phyloP scores from a whole-genome alignment of 345 rosid species.

The Abelmoschus esculentus region DNA sequence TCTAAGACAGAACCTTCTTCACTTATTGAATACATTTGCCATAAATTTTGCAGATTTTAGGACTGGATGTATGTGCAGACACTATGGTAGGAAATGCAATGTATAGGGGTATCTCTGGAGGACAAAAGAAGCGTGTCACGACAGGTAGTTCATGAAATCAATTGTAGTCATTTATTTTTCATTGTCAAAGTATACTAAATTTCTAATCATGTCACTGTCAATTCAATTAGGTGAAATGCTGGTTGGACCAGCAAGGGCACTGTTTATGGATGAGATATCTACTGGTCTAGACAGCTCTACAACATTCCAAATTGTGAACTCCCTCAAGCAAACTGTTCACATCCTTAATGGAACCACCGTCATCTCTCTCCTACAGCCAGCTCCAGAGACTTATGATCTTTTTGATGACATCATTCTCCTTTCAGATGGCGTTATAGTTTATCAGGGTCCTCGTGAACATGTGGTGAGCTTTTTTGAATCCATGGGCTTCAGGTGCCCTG shows the following conservation, averaged over 20 bases:
- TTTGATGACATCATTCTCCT: conserved; percentile 69
- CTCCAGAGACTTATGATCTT: conserved; percentile 68
- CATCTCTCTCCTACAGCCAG: conserved; percentile 78
- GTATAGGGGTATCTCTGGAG: conserved; percentile 79
- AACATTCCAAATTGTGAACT: conserved; percentile 68
- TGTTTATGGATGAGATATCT: conserved; percentile 71
- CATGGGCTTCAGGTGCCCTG: conserved; percentile 66
- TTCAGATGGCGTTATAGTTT: conserved; percentile 65
- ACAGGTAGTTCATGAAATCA: conserved; percentile 29
- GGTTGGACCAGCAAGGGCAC: conserved; percentile 52
- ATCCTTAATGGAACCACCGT: conserved; percentile 49
- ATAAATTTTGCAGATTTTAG: conserved; percentile 45
- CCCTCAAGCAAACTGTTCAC: conserved; percentile 55
- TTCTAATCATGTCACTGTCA: neutral
- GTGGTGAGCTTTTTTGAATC: conserved; percentile 57
- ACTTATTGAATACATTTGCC: conserved; percentile 1
- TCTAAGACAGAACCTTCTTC: too few species aligned
- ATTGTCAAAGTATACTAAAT: conserved; percentile 11
- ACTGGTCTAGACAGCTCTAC: conserved; percentile 83
- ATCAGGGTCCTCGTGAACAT: conserved; percentile 63
- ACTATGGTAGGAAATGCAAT: conserved; percentile 63
- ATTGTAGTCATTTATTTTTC: neutral
- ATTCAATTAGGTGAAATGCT: conserved; percentile 53
- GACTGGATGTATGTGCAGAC: conserved; percentile 69
- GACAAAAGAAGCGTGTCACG: conserved; percentile 76